A percentile compares a stretch with the other conserved stretches of the same genome.
Conservation (phyloP, 345 rosid species). For the Populus davidiana region DNA sequence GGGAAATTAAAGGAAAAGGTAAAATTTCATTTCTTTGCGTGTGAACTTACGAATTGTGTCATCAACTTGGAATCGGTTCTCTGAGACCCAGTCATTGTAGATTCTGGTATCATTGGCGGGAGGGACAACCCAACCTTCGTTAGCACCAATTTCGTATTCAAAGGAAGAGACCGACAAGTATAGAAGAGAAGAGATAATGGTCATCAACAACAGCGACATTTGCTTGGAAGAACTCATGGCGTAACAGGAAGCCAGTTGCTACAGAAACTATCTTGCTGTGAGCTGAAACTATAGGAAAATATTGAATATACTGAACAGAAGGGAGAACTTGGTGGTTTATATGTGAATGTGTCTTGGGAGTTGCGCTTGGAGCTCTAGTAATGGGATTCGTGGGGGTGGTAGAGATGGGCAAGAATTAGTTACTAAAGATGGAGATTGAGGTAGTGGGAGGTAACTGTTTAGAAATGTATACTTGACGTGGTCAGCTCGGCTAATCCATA, state of each 20-base stretch:
- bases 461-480: constrained; percentile 1
- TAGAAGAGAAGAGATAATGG: constrained; percentile 22
- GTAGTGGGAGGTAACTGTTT: constrained; percentile 28
- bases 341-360: background rate
- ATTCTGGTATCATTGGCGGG: constrained; percentile 35
- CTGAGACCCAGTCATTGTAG: constrained; percentile 80
- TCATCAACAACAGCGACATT: constrained; percentile 12
- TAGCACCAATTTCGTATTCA: constrained; percentile 62
- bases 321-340: background rate
- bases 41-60: constrained; percentile 58
- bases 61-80: constrained; percentile 58
- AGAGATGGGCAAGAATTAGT: constrained; percentile 4
- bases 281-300: too few species aligned
- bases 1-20: background rate
- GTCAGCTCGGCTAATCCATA: background rate
- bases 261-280: too few species aligned
- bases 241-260: background rate
- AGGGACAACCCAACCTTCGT: constrained; percentile 67
- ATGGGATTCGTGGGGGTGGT: background rate
- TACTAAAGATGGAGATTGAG: constrained; percentile 21
- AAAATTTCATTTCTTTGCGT: background rate
- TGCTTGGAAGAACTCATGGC: background rate
- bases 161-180: constrained; percentile 30
- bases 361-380: background rate
- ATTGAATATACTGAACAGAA: too few species aligned